Conservation (phyloP, 495 filamentous ascomycete genomes). For the Penicillium macrosclerotiorum region DNA sequence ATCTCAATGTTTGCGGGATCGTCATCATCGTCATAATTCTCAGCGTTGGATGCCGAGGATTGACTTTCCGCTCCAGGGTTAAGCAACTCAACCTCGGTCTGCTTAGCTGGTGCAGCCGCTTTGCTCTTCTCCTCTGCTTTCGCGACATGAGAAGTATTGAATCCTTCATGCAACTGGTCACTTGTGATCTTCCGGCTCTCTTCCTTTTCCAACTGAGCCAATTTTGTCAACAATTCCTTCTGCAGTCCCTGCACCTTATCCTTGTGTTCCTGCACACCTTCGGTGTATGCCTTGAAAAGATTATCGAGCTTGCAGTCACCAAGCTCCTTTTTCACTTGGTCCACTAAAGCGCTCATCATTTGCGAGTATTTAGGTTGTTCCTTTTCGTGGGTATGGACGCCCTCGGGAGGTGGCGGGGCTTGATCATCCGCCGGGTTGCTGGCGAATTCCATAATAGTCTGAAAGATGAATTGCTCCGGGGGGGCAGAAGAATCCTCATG, state of each 20-base stretch:
- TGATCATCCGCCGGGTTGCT: constrained; percentile 69
- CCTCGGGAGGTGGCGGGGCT: constrained; percentile 68
- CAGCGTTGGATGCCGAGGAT: constrained; percentile 55
- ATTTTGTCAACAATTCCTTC: constrained; percentile 64
- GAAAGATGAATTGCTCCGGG: constrained; percentile 81
- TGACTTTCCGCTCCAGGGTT: constrained; percentile 61
- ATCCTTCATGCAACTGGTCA: constrained; percentile 87
- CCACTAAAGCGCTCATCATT: constrained; percentile 91
- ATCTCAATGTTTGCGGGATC: constrained; percentile 73
- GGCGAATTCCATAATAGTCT: constrained; percentile 76
- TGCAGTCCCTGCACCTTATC: constrained; percentile 76
- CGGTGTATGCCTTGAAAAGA: constrained; percentile 67
- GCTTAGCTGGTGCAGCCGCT: constrained; percentile 21
- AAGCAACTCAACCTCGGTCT: constrained; percentile 69
- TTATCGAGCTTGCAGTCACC: constrained; percentile 64
- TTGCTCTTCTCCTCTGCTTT: constrained; percentile 55
- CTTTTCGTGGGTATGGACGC: constrained; percentile 69
- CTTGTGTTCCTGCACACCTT: constrained; percentile 72
- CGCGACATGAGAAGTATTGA: constrained; percentile 74
- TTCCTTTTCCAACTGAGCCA: constrained; percentile 82
- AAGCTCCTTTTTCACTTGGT: constrained; percentile 89
- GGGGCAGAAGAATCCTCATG: constrained; percentile 69
- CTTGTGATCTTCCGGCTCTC: constrained; percentile 91
- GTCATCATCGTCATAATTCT: constrained; percentile 56
- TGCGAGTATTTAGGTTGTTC: constrained; percentile 84